Percentiles rank a stretch among this genome's conserved stretches.
phyloP scores from a whole-genome alignment of 345 rosid genomes.

The Eucalyptus polybractea region DNA sequence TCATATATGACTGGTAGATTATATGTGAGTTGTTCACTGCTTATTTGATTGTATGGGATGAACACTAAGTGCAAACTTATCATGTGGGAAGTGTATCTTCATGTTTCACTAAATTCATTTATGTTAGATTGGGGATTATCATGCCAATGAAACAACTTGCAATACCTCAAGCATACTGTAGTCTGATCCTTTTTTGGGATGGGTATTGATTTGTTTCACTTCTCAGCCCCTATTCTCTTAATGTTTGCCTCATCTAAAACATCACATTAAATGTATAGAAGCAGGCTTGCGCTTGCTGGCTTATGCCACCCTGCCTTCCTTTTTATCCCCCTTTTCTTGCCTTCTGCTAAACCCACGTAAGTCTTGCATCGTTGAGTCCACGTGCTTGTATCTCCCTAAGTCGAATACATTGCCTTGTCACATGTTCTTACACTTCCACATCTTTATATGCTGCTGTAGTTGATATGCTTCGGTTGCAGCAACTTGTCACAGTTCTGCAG shows the following conservation, averaged over 20 bases:
- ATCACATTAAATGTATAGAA: not conserved
- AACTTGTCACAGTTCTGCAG: not conserved
- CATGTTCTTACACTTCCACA: not conserved
- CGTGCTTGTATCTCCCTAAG: not conserved
- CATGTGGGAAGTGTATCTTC: not conserved
- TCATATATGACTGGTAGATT: not conserved
- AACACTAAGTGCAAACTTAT: not conserved
- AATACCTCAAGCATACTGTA: not conserved
- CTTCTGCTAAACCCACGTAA: not conserved
- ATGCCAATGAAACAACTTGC: not conserved
- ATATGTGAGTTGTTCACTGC: not conserved
- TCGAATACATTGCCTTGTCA: not conserved
- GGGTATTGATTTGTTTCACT: not conserved
- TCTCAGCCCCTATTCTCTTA: not conserved
- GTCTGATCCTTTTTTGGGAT: not conserved
- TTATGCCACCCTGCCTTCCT: not conserved
- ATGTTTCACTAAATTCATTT: not conserved
- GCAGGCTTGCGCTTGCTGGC: not conserved
- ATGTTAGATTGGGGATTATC: not conserved
- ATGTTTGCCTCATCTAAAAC: not conserved
- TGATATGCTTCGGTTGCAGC: not conserved
- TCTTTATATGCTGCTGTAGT: not conserved
- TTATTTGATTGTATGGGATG: not conserved
- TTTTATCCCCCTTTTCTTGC: not conserved
- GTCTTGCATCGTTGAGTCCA: not conserved